phyloP scores from a whole-genome alignment of 192 early-diverging fungal genomes.

The Spizellomyces sp. region DNA sequence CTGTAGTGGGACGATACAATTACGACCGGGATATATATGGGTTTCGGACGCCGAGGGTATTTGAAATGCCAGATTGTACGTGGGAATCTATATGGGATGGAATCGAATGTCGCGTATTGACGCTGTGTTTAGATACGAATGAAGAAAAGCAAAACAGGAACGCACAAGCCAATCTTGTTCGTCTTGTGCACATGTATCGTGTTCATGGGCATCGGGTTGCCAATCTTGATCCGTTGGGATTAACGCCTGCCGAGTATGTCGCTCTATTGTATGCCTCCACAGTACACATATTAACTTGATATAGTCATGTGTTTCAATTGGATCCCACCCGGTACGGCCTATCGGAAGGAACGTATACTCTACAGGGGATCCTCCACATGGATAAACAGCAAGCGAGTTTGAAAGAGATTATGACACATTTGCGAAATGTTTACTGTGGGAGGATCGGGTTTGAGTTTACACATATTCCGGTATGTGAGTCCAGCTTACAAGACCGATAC shows the following conservation, averaged over 20 bases:
- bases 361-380: conserved; percentile 78
- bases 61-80: conserved; percentile 76
- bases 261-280: not conserved
- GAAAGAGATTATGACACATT: conserved; percentile 69
- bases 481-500: not conserved
- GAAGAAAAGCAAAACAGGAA: conserved; percentile 84
- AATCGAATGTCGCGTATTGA: not conserved
- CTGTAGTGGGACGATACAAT: conserved; percentile 36
- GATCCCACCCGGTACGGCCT: conserved; percentile 86
- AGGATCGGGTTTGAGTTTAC: conserved; percentile 94
- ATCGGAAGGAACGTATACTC: conserved; percentile 55
- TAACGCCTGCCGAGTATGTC: conserved; percentile 70
- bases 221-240: conserved; percentile 82
- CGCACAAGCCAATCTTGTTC: conserved; percentile 79
- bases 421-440: conserved; percentile 68
- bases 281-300: not conserved
- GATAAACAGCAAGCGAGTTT: conserved; percentile 64
- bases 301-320: conserved; percentile 58
- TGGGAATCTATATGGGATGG: conserved; percentile 1
- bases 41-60: conserved; percentile 75
- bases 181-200: conserved; percentile 74
- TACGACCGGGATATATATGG: conserved; percentile 89
- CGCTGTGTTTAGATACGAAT: conserved; percentile 54
- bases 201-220: conserved; percentile 81
- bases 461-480: conserved; percentile 67